These are phyloP conservation scores for Lotus japonicus DNA, from an alignment of 306 rosid species.

Conservation along the genomic window DNA sequence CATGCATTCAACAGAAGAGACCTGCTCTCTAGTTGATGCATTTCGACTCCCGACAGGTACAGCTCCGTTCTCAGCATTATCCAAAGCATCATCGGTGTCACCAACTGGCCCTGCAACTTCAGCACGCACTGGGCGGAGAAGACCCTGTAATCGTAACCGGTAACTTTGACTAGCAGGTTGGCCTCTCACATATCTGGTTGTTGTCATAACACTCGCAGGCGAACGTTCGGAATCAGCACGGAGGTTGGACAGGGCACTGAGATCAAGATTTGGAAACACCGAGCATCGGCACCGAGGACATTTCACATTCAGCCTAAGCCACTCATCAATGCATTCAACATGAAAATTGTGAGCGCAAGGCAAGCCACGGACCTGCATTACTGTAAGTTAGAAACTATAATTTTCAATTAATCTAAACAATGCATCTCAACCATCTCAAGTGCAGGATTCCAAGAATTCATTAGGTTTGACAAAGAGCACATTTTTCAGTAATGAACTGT, in stretches of 20 bases:
- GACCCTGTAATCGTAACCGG: conserved; percentile 73
- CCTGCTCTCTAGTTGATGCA: conserved; percentile 29
- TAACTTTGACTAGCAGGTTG: conserved; percentile 87
- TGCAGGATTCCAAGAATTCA: not conserved
- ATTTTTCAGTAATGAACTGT: not conserved
- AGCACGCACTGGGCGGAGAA: conserved; percentile 59
- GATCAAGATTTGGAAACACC: conserved; percentile 98
- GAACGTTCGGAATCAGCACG: conserved; percentile 77
- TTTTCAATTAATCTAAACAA: not conserved
- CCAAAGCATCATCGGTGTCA: conserved; percentile 42
- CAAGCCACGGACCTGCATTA: conserved; percentile 90
- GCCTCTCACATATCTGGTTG: conserved; percentile 64
- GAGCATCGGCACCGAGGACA: conserved; percentile 99
- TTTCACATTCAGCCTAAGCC: conserved; percentile 98
- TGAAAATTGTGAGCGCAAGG: conserved; percentile 99
- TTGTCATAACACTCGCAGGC: conserved; percentile 53
- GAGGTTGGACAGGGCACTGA: conserved; percentile 92
- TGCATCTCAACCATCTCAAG: conserved; percentile 4
- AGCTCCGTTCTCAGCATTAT: conserved; percentile 53
- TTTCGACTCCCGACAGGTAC: conserved; percentile 21
- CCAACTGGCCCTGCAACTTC: conserved; percentile 46
- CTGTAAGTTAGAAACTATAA: conserved; percentile 18
- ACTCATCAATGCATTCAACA: conserved; percentile 95
- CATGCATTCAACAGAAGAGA: conserved; percentile 25
- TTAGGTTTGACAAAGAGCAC: not conserved